These are phyloP conservation scores for Sanghuangporus baumii DNA, from an alignment of 1,284 basidiomycete species.

Conservation along the genomic window DNA sequence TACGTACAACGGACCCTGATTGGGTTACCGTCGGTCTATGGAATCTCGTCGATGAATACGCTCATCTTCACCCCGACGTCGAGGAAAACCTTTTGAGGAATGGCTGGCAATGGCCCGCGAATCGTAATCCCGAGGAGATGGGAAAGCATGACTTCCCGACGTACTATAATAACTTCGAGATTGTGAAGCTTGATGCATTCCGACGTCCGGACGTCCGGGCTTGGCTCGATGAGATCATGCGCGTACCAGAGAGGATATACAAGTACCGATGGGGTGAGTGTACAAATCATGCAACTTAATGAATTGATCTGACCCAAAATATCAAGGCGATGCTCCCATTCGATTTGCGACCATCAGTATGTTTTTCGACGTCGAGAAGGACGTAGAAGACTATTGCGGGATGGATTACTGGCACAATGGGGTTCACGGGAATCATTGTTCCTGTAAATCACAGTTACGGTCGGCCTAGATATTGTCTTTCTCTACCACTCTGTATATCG, in stretches of 20 bases:
- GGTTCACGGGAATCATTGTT: constrained; percentile 10
- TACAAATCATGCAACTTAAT: neutral
- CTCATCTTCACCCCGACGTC: neutral
- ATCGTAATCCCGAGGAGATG: constrained; percentile 9
- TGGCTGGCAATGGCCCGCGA: constrained; percentile 13
- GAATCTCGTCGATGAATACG: constrained; percentile 14
- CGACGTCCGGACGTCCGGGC: constrained; percentile 13
- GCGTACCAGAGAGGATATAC: constrained; percentile 16
- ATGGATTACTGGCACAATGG: constrained; percentile 17
- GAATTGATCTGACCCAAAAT: neutral
- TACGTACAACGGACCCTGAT: constrained; percentile 9
- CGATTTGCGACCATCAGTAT: constrained; percentile 15
- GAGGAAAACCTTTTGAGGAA: constrained; percentile 4
- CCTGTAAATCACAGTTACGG: constrained; percentile 1
- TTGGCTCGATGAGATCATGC: constrained; percentile 18
- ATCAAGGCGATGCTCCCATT: constrained; percentile 13
- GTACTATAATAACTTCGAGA: constrained; percentile 17
- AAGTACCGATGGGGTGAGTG: constrained; percentile 19
- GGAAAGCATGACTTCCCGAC: constrained; percentile 10
- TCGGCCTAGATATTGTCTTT: neutral
- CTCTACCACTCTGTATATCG: neutral
- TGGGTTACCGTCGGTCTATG: constrained; percentile 16
- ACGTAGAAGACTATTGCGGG: constrained; percentile 16
- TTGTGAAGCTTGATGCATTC: constrained; percentile 15
- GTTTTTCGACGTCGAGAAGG: constrained; percentile 15